Evolutionary conservation across 2,329 filamentous ascomycete genomes (phyloP), one percentile per base, ranked within the genome.

Genomic region (Waltergamsia citrina): DNA sequence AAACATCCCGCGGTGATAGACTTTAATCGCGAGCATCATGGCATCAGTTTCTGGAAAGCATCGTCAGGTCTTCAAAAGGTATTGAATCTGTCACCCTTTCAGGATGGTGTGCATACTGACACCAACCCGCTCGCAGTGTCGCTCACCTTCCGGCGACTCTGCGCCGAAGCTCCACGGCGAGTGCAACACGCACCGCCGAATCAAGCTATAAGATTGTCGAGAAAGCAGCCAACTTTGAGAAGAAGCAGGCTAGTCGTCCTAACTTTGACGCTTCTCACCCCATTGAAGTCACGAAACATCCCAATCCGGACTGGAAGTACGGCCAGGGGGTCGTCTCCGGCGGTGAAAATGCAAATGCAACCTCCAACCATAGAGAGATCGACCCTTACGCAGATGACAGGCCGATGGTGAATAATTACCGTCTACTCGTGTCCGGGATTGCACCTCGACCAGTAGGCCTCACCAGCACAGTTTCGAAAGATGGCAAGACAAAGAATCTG

Each of bases 381-480:
- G 79, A 92, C 54, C 86, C 86, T 0, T 80, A 87, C 52, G 80
- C 71, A 36, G 61, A 75, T 21, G 81, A 80, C 19, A 70, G 87
- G 1, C 71, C 78, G 0, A 62, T 76, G 0, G 62, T 69, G 1
- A 76, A 72, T 56, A 94, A 94, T 63, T 94, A 94, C 69, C 90
- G 90, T 54, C 71, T 94, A 3, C 63, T 94, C 19, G 87, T 94
- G 50, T 81, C 75, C 3, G 79, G 74, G 26, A 78, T 94, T 44
- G 72, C 87, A 3, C 87, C 87, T 1, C 72, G 87, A 9, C 87
- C 87, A 3, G 77, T 94, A 47, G 71, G 68, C 3, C 69, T 77
- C 50, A 51, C 76, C 7, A 71, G 67, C 16, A 72, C 72, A 4
- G 43, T 58, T 14, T 64, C 64, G 3, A 47, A 50, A 3, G 81